phyloP scores from a whole-genome alignment of 2,329 filamentous ascomycete species.

The Penicillium thymicola region DNA sequence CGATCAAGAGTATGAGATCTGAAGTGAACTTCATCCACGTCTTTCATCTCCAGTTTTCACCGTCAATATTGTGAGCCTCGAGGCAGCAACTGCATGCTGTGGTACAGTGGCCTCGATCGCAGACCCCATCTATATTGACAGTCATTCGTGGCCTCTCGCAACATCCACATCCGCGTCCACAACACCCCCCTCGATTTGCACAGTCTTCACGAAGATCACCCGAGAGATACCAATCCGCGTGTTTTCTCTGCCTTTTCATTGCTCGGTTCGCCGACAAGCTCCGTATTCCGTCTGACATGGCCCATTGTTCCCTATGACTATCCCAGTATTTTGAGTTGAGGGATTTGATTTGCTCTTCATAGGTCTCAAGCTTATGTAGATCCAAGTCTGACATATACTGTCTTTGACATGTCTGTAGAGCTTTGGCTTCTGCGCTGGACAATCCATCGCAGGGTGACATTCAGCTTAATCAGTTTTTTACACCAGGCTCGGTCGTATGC shows the following conservation, averaged over 20 bases:
- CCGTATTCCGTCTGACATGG: not conserved
- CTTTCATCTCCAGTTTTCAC: not conserved
- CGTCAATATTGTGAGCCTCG: not conserved
- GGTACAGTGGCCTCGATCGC: not conserved
- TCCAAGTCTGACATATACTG: not conserved
- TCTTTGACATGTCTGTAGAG: not conserved
- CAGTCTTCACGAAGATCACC: not conserved
- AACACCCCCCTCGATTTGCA: not conserved
- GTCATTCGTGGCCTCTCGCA: not conserved
- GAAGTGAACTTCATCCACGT: not conserved
- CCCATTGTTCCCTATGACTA: not conserved
- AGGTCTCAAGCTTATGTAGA: not conserved
- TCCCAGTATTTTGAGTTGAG: not conserved
- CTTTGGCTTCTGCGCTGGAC: not conserved
- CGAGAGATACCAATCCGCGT: not conserved
- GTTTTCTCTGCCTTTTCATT: not conserved
- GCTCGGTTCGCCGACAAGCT: not conserved
- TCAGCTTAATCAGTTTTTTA: not conserved
- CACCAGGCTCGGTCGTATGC: not conserved
- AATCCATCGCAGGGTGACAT: not conserved
- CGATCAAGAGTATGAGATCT: fast-evolving
- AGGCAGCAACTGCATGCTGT: not conserved
- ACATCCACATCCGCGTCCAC: not conserved
- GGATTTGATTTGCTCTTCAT: not conserved
- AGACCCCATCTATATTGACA: not conserved